phyloP scores from a whole-genome alignment of 2,329 filamentous ascomycete genomes.

The Aspergillus sp. region DNA sequence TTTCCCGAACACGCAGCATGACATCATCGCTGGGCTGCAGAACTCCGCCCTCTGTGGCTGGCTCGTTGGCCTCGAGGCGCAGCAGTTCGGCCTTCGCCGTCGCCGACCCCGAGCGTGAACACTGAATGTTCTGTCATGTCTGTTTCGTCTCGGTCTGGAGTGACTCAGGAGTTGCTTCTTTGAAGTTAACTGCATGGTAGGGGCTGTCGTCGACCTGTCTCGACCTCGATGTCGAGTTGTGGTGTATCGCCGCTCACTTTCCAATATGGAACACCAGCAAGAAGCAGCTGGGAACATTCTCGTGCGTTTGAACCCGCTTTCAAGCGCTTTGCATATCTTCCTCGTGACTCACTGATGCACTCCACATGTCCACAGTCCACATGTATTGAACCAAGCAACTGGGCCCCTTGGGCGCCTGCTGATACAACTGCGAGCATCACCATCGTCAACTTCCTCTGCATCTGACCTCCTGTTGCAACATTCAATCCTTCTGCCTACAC shows the following conservation, averaged over 20 bases:
- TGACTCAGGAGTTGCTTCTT: too few species aligned
- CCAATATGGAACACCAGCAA: not conserved
- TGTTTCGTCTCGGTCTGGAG: too few species aligned
- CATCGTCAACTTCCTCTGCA: not conserved
- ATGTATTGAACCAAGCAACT: constrained; percentile 12
- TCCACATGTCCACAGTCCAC: constrained; percentile 2
- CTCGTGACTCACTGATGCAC: constrained; percentile 16
- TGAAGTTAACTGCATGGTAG: not conserved
- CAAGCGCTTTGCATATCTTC: constrained; percentile 8
- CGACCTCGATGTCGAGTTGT: not conserved
- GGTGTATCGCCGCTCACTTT: not conserved
- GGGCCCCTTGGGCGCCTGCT: constrained; percentile 23
- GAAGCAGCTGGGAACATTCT: not conserved
- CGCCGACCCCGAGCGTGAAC: not conserved
- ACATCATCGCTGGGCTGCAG: constrained; percentile 14
- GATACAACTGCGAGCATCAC: constrained; percentile 16
- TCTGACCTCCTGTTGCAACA: constrained; percentile 12
- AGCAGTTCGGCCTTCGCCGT: not conserved
- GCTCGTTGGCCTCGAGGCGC: constrained; percentile 9
- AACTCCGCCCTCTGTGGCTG: constrained; percentile 18
- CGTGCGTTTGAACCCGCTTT: constrained; percentile 10
- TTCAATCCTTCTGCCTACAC: constrained; percentile 11
- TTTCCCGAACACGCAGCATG: not conserved
- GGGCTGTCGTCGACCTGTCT: not conserved
- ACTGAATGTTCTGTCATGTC: too few species aligned